Evolutionary conservation across 805 yeast genomes (phyloP), one percentile per base, ranked within the genome.

Genomic region (Myxozyma kluyveri): DNA sequence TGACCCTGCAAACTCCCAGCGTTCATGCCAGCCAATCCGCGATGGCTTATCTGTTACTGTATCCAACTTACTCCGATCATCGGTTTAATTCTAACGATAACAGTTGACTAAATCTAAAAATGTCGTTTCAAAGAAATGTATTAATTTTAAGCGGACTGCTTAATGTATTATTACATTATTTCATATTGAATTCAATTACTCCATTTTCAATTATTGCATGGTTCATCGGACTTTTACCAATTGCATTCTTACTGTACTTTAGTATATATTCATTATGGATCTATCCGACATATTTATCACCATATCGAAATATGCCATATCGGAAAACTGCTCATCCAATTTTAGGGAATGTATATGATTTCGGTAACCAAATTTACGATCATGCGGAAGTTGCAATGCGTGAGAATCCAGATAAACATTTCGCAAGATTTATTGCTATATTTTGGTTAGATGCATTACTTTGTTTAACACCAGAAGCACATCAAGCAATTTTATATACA

Each of bases 201-300:
- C 12, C 14, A 9, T 9, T 14, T 14, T 9, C 33, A 9, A 14
- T 14, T 9, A 14, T 29, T 14, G 33, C 14, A 9, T 29, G 12
- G 33, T 29, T 29, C 14, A 14, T 14, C 12, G 12, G 9, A 14
- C 33, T 29, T 29, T 29, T 29, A 9, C 33, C 33, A 9, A 14
- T 29, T 9, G 33, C 33, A 9, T 9, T 14, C 12, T 14, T 29
- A 14, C 33, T 29, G 12, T 14, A 14, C 14, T 14, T 29, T 14
- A 9, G 9, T 29, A 14, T 29, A 9, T 29, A 29, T 14, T 9
- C 9, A 9, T 7, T 50, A 2, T 38, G 33, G 17, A 32, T 50
- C 21, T 54, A 54, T 35, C 56, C 59, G 4, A 19, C 24, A 17
- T 50, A 44, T 26, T 29, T 47, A 14, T 47, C 52, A 9, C 59